Conservation (phyloP, 2,329 filamentous ascomycete genomes). For the Verticillium zaregamsianum region DNA sequence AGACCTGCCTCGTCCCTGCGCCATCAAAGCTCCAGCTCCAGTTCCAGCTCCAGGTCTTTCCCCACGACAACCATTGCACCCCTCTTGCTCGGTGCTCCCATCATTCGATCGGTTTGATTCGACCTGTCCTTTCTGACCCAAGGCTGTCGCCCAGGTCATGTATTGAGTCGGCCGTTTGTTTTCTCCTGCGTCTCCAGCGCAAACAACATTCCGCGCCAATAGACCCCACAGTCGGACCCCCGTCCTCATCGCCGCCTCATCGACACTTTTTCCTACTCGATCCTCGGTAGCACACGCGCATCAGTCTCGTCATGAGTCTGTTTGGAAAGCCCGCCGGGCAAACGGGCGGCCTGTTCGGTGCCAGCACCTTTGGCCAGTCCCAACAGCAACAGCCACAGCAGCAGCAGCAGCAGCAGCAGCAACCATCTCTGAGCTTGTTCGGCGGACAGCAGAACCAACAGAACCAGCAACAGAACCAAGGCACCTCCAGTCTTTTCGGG, state of each 20-base stretch:
- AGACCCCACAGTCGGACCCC: neutral
- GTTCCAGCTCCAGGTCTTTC: neutral
- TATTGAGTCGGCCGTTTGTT: neutral
- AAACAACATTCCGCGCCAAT: neutral
- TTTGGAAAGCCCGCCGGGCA: constrained; percentile 32
- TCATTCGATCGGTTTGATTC: neutral
- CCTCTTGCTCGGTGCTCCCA: neutral
- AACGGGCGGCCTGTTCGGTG: constrained; percentile 26
- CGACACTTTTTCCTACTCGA: neutral
- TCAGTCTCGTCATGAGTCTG: constrained; percentile 14
- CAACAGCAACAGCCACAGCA: constrained; percentile 27
- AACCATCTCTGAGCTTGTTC: constrained; percentile 30
- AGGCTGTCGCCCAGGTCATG: neutral
- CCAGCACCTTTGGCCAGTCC: constrained; percentile 24
- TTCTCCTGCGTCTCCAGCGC: neutral
- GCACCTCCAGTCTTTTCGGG: constrained; percentile 27
- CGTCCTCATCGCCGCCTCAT: neutral
- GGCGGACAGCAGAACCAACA: constrained; percentile 25
- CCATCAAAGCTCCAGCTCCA: neutral
- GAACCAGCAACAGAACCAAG: constrained; percentile 20
- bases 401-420: constrained; percentile 31
- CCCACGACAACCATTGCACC: neutral
- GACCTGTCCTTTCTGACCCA: neutral
- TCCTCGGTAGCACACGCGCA: neutral
- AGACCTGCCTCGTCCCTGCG: neutral